These are phyloP conservation scores for Amphichorda felina DNA, from an alignment of 2,329 filamentous ascomycete species.

Conservation along the genomic window DNA sequence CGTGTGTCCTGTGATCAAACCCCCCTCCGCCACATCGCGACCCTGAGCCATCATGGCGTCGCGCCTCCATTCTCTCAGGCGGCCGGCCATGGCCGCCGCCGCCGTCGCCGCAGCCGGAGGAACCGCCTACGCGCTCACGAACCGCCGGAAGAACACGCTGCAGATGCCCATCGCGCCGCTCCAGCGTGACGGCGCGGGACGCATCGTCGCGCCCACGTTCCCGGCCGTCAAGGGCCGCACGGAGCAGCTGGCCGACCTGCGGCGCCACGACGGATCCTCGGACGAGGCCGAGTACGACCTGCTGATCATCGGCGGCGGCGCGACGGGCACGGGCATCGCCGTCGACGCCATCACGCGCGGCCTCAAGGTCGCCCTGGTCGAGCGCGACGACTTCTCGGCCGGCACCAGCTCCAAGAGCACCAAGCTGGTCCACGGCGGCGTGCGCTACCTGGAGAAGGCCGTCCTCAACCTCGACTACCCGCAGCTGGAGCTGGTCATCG, in stretches of 20 bases:
- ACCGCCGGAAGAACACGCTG: slow-evolving; percentile 15
- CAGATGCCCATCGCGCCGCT: slow-evolving; percentile 19
- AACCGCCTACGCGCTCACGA: slow-evolving; percentile 15
- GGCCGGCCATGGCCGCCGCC: slow-evolving; percentile 19
- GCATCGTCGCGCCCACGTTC: slow-evolving; percentile 25
- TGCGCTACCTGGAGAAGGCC: slow-evolving; percentile 77
- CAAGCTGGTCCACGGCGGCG: slow-evolving; percentile 76
- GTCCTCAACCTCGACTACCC: slow-evolving; percentile 78
- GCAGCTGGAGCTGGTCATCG: slow-evolving; percentile 70
- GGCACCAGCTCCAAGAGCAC: slow-evolving; percentile 82
- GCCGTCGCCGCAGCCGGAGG: slow-evolving; percentile 16
- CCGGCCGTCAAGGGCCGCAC: slow-evolving; percentile 19
- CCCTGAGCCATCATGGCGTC: slow-evolving; percentile 16
- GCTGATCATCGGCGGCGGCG: slow-evolving; percentile 67
- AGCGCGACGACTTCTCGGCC: slow-evolving; percentile 72
- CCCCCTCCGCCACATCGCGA: slow-evolving; percentile 10
- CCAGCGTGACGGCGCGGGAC: slow-evolving; percentile 21
- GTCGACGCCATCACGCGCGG: slow-evolving; percentile 71
- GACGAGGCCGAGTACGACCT: slow-evolving; percentile 57
- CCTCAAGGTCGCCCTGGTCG: slow-evolving; percentile 68
- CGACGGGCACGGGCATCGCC: slow-evolving; percentile 70
- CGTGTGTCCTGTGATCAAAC: no score
- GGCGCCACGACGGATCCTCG: slow-evolving; percentile 14
- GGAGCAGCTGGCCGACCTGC: slow-evolving; percentile 27
- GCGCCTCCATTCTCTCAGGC: slow-evolving; percentile 20